These are phyloP conservation scores for Dendrobium huoshanense DNA, from an alignment of 106 monocot species.

Conservation along the genomic window DNA sequence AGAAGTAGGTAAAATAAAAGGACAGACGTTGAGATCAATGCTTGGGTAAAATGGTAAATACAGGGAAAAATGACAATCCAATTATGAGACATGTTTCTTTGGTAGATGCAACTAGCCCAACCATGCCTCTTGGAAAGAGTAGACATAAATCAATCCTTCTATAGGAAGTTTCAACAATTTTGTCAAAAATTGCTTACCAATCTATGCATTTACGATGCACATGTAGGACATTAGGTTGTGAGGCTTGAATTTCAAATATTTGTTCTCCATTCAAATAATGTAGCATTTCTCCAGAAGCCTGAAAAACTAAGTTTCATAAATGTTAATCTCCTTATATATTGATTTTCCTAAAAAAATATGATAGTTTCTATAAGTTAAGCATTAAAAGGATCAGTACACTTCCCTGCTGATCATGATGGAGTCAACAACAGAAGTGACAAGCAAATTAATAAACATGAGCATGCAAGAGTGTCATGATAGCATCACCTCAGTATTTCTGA, in stretches of 20 bases:
- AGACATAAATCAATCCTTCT: background rate
- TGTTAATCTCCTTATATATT: background rate
- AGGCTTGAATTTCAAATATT: constrained; percentile 7
- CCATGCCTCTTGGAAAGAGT: background rate
- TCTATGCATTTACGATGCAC: constrained; percentile 22
- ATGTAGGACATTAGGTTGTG: constrained; percentile 13
- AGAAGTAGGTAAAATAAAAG: background rate
- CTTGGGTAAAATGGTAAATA: background rate
- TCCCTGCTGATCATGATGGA: background rate
- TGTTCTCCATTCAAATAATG: constrained; percentile 18
- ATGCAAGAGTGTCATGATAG: background rate
- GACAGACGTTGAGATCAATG: background rate
- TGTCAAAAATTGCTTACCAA: constrained; percentile 9
- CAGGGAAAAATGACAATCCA: background rate
- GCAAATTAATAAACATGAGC: background rate
- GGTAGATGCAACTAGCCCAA: background rate
- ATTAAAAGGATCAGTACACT: background rate
- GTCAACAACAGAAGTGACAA: background rate
- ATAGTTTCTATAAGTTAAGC: background rate
- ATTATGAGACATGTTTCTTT: background rate
- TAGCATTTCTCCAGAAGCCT: constrained; percentile 23
- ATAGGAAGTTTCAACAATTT: background rate
- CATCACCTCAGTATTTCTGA: constrained; percentile 14
- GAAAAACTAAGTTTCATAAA: background rate
- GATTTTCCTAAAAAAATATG: background rate